These are phyloP conservation scores for Nakazawaea anatomiae DNA, from an alignment of 805 yeast genomes.

Conservation along the genomic window DNA sequence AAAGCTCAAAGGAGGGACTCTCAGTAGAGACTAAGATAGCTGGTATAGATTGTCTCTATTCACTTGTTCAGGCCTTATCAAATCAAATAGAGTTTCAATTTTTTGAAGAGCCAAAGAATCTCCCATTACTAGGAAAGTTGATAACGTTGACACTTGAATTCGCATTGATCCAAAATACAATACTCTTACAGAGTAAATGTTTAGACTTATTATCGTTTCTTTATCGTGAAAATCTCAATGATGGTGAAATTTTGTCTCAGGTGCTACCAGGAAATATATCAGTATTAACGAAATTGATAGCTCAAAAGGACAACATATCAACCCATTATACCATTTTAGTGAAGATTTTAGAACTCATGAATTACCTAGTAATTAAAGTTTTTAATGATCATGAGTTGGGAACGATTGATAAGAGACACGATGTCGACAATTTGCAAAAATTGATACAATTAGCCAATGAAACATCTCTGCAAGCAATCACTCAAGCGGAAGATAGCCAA, in stretches of 20 bases:
- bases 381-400: constrained; percentile 37
- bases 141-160: constrained; percentile 37
- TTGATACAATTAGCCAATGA: constrained; percentile 11
- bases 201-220: constrained; percentile 28
- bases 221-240: constrained; percentile 28
- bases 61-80: constrained; percentile 25
- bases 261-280: constrained; percentile 50
- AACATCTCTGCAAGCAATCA: constrained; percentile 11
- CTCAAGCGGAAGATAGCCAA: background rate
- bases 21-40: constrained; percentile 31
- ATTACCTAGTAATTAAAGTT: constrained; percentile 24
- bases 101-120: constrained; percentile 24
- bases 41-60: constrained; percentile 26
- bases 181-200: constrained; percentile 25
- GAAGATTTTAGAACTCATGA: constrained; percentile 24
- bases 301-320: constrained; percentile 21
- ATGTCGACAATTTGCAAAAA: constrained; percentile 13
- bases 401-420: constrained; percentile 16
- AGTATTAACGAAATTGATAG: constrained; percentile 30
- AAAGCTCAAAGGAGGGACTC: constrained; percentile 17
- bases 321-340: constrained; percentile 32
- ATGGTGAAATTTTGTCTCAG: constrained; percentile 44
- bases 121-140: constrained; percentile 43
- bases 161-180: constrained; percentile 19
- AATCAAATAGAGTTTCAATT: constrained; percentile 22